Evolutionary conservation across 192 early-diverging fungal genomes (phyloP), one percentile per base, ranked within the genome.

Genomic region (Coemansia sp.): DNA sequence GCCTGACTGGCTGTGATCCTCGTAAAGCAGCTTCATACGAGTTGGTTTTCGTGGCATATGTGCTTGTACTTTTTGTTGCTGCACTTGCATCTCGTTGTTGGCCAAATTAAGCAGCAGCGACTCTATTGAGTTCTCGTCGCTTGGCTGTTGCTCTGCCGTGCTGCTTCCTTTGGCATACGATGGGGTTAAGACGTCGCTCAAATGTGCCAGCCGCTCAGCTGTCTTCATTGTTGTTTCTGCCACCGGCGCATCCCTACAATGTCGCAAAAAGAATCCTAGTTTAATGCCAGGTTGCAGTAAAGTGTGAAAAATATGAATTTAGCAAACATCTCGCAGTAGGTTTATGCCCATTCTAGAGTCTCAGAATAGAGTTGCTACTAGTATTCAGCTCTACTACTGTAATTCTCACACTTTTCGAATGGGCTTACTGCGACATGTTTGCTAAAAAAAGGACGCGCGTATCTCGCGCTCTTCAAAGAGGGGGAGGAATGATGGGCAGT

Each of bases 21-120:
- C 69, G 46, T 79, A 79, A 12, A 79, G 42, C 16, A 79, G 66
- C 58, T 72, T 71, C 68, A 79, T 79, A n/a, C 70, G 64, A 11
- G 69, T 72, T 1, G 76, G 65, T 34, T 68, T 60, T 28, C 56
- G 56, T 10, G 76, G 76, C 65, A 72, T 79, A 10, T 79, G 65
- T 4, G 68, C 64, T 8, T 79, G 64, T 16, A 72, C 65, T 39
- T 72, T 71, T 59, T 79, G 76, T 55, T 79, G 68, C 51, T 79
- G 76, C 4, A 72, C 68, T 12, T 79, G 69, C 69, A 72, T 67
- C 40, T 79, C 76, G 55, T 79, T 79, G 54, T 79, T 67, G 15
- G 76, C 76, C 53, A 79, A 31, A 16, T 71, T 71, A 15, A 79
- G 51, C 36, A 79, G 47, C 28, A 79, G 50, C 15, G 76, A 72